These are phyloP conservation scores for Polygonum aviculare DNA, from an alignment of 148 eudicot genomes.

Conservation along the genomic window DNA sequence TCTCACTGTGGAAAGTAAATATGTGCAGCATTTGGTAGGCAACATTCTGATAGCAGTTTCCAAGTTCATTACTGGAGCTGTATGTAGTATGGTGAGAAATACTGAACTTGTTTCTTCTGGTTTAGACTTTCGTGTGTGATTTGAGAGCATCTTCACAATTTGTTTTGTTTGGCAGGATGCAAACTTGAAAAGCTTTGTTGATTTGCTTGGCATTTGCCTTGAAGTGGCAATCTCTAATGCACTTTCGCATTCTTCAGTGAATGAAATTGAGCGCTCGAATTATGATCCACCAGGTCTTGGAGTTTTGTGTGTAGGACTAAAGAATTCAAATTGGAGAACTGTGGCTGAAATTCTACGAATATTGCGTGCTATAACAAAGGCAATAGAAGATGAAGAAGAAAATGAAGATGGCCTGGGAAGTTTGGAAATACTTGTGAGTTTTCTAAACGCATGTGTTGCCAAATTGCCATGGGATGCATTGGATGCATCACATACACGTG, in stretches of 20 bases:
- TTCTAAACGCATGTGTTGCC: constrained; percentile 23
- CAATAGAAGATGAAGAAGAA: constrained; percentile 36
- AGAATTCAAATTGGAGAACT: constrained; percentile 41
- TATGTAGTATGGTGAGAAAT: constrained; percentile 23
- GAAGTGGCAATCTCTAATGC: constrained; percentile 35
- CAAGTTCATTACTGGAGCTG: constrained; percentile 41
- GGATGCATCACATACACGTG: constrained; percentile 15
- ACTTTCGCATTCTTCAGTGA: constrained; percentile 21
- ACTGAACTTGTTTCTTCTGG: background rate
- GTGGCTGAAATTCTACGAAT: constrained; percentile 43
- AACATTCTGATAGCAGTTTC: constrained; percentile 50
- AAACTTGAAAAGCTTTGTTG: constrained; percentile 33
- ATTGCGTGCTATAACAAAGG: constrained; percentile 46
- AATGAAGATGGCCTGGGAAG: constrained; percentile 20
- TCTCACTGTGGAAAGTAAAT: constrained; percentile 34
- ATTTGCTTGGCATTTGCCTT: constrained; percentile 43
- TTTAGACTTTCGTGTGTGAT: background rate
- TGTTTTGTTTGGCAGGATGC: constrained; percentile 33
- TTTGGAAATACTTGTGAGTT: constrained; percentile 20
- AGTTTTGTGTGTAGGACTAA: constrained; percentile 19
- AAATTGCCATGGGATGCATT: constrained; percentile 49
- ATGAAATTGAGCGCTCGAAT: constrained; percentile 16
- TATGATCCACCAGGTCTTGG: constrained; percentile 14
- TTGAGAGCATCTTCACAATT: background rate
- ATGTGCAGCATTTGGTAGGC: constrained; percentile 46